A percentile compares a stretch with the other conserved stretches of the same genome.
Evolutionary conservation across 139 green algal species (phyloP).

Genomic region (Zygnema circumcarinatum): DNA sequence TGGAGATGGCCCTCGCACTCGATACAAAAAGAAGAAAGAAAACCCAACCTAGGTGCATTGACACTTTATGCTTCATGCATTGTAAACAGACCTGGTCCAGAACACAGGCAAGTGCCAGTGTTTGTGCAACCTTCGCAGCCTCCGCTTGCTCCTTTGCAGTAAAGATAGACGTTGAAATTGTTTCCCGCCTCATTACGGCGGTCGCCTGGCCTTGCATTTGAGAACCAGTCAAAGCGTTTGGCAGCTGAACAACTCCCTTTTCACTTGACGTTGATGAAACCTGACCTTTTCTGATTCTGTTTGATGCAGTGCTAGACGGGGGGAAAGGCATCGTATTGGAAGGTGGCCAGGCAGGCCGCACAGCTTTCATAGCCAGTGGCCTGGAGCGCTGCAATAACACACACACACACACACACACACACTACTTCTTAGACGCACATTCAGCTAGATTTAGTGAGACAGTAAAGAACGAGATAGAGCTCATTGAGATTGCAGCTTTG

Average conservation of each 20-base stretch:
- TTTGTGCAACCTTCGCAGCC: conserved; percentile 3
- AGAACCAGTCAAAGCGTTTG: not conserved
- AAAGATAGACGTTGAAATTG: not conserved
- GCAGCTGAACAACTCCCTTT: no score
- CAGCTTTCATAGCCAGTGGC: conserved; percentile 6
- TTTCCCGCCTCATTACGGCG: not conserved
- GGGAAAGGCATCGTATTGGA: not conserved
- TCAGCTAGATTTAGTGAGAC: not conserved
- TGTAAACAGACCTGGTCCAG: conserved; percentile 51
- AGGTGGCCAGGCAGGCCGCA: conserved; percentile 19
- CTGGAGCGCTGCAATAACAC: not conserved
- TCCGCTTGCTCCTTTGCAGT: conserved; percentile 17
- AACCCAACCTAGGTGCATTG: no score
- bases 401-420: no score
- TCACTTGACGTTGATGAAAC: not conserved
- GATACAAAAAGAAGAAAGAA: no score
- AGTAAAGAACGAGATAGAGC: not conserved
- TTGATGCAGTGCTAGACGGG: not conserved
- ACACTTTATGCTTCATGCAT: no score
- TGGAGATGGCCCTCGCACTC: no score
- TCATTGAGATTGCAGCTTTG: no score
- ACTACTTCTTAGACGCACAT: not conserved
- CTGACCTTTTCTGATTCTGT: not conserved
- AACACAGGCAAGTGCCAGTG: conserved; percentile 22
- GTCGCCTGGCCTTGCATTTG: not conserved